Evolutionary conservation across 2,329 filamentous ascomycete species (phyloP), one percentile per base, ranked within the genome.

Genomic region (Penicillium occitanis): DNA sequence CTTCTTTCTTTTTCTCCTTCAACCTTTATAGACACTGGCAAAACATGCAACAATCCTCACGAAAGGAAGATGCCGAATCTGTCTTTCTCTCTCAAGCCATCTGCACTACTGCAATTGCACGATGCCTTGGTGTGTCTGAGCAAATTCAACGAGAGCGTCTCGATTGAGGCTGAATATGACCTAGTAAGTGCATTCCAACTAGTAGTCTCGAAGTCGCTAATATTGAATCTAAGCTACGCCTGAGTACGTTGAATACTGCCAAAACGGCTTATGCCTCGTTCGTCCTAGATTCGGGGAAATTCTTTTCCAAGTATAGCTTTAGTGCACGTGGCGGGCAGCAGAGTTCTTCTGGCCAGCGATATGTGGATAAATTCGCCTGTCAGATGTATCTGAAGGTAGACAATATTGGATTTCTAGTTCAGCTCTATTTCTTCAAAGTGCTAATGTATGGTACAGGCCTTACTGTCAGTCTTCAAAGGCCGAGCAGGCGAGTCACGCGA

Each of bases 231-330:
- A 67, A 87, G 87, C 83, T 89, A 68, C 84, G 85, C 2, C 76
- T 90, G 37, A 88, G 86, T 64, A 83, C 86, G 51, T 77, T 90
- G 66, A 89, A 90, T 71, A 82, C 83, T 8, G 87, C 87, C 6
- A 87, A 87, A 70, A 88, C 87, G 7, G 86, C 86, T 40, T 88
- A 89, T 77, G 84, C 86, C 1, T 85, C 86, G 2, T 86, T 88
- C 68, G 81, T 80, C 1, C 80, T 89, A 30, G 83, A 86, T 61
- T 80, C 79, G 17, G 78, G 76, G 37, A 74, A 75, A 0, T 90
- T 88, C 72, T 89, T 90, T 72, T 77, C 84, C 42, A 77, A 76
- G 28, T 90, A 88, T 73, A 80, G 84, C n/a, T 89, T 87, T 71
- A 70, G 75, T 30, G 71, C 74, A 68, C 68, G 72, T 66, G 67